Evolutionary conservation across 257 asterid species (phyloP).

Genomic region (Anisodus tanguticus): DNA sequence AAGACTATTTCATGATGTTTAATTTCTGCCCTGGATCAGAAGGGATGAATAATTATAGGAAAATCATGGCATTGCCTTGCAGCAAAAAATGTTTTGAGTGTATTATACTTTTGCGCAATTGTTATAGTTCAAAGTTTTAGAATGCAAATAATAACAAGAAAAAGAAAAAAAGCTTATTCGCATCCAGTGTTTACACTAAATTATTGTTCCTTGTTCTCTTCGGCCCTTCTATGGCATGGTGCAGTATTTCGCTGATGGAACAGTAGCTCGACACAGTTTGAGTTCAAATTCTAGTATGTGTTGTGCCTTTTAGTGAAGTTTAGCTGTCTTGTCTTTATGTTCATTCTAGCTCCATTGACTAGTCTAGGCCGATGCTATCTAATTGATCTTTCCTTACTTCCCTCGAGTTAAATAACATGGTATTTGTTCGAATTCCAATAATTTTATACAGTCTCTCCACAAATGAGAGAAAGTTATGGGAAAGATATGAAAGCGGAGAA

Average conservation of each 20-base stretch:
- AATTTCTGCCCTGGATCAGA: conserved; percentile 10
- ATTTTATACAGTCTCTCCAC: too few relatives aligned
- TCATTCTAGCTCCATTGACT: too few relatives aligned
- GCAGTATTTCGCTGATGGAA: neutral
- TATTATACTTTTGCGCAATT: neutral
- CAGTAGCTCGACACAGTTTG: neutral
- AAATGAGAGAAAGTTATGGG: too few relatives aligned
- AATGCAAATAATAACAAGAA: neutral
- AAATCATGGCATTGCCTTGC: neutral
- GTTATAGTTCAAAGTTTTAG: conserved; percentile 12
- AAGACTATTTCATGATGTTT: conserved; percentile 90
- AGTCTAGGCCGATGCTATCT: too few relatives aligned
- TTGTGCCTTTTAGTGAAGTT: too few relatives aligned
- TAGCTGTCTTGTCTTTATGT: too few relatives aligned
- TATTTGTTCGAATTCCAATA: too few relatives aligned
- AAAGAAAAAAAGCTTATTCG: neutral
- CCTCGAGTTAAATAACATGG: too few relatives aligned
- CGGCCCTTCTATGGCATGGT: neutral
- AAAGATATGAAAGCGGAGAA: neutral
- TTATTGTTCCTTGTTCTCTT: neutral
- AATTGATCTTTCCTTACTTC: too few relatives aligned
- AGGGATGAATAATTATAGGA: neutral
- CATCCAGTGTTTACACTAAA: neutral
- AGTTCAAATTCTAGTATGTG: too few relatives aligned
- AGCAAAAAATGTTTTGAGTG: neutral